Conservation (phyloP, 768 basidiomycete genomes). For the Crepidotus variabilis region DNA sequence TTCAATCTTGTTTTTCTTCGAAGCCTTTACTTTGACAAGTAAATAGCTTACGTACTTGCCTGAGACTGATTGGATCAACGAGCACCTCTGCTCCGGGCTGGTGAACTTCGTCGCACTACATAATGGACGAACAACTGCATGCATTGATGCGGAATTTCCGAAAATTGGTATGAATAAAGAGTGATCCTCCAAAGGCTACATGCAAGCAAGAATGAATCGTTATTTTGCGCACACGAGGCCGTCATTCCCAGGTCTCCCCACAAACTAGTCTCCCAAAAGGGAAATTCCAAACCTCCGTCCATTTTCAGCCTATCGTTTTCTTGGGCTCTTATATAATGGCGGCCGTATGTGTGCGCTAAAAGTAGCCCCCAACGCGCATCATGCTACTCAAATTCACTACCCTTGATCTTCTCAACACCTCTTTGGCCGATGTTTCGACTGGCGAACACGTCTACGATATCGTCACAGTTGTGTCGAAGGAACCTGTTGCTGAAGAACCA, state of each 20-base stretch:
- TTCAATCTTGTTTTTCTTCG: conserved; percentile 12
- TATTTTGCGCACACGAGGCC: neutral
- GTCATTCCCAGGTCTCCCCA: conserved; percentile 9
- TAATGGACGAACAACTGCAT: too few relatives aligned
- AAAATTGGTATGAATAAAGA: neutral
- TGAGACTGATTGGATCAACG: too few relatives aligned
- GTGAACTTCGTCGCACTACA: too few relatives aligned
- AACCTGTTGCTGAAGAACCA: conserved; percentile 14
- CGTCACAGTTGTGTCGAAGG: conserved; percentile 33
- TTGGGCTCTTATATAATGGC: conserved; percentile 7
- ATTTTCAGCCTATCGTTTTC: conserved; percentile 23
- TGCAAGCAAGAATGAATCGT: neutral
- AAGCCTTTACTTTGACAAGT: neutral
- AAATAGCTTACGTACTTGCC: neutral
- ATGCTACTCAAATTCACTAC: conserved; percentile 62
- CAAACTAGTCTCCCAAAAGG: conserved; percentile 44
- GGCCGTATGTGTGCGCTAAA: neutral
- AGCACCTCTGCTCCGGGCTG: too few relatives aligned
- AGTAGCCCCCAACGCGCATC: conserved; percentile 6
- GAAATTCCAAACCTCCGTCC: conserved; percentile 40
- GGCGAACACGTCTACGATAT: conserved; percentile 47
- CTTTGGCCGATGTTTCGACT: conserved; percentile 50
- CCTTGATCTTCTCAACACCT: conserved; percentile 53
- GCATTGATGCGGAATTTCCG: too few relatives aligned
- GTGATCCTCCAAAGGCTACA: neutral